Base-by-base conservation (phyloP, 257 asterid species). In the Phtheirospermum japonicum region DNA sequence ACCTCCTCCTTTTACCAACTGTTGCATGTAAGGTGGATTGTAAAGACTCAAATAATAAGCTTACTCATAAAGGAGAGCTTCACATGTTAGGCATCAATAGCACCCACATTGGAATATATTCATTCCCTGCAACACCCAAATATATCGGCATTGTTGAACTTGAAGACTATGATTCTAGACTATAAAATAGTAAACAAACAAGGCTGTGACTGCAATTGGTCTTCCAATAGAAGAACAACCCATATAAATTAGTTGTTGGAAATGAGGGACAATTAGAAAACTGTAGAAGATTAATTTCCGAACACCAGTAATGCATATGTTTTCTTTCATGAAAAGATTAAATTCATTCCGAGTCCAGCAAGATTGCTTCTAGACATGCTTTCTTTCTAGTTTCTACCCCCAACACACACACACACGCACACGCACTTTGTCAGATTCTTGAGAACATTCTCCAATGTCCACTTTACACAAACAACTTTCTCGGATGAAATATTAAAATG, bases 41-140 rank as follows among this genome's bases (percentile, higher is more conserved):
- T 72, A 77, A 79, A 71, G 82, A 80, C 85, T 73, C 81, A 69
- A 83, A 74, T 66, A 70, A 80, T 76, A 77, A 73, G 89, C 96
- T 90, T 85, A 87, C 96, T 73, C 76, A 84, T 75, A 67, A 65
- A 67, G 84, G 81, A 81, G 57, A 82, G 88, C 91, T 64, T 78
- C 84, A 83, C 79, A 81, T 75, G 89, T 72, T 83, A 75, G 14
- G 75, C 90, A 76, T 82, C 92, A 81, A 75, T 76, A 63, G 85
- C 82, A 70, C 69, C 89, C 81, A 66, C 81, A 79, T 70, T 72
- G 85, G 81, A 71, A 73, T 67, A 74, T 64, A 71, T 61, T 76
- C 78, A 82, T 64, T 72, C 61, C 97, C 95, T 86, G 95, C 94
- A 87, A 83, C 86, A 87, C 76, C 82, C 78, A 78, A 83, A 83